A percentile compares a stretch with the other conserved stretches of the same genome.
Conservation (phyloP, 345 rosid species). For the Erodium maritimum region DNA sequence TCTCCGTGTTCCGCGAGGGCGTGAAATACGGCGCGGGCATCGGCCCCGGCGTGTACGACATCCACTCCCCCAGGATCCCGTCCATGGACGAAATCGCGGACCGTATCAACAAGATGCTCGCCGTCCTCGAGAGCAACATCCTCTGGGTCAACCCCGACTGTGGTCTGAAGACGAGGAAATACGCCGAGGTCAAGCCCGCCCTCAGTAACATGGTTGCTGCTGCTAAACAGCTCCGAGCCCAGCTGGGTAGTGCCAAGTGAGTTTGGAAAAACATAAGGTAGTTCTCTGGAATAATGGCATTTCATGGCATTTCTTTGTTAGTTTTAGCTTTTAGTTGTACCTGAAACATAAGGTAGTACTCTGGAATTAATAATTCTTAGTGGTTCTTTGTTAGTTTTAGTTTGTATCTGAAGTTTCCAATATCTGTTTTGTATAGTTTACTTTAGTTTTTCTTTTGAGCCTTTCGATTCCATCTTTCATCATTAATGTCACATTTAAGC, state of each 20-base stretch:
- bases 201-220: constrained; percentile 83
- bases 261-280: neutral
- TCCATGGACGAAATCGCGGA: constrained; percentile 86
- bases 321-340: too few species aligned
- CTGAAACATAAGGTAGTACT: too few species aligned
- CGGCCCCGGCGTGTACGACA: constrained; percentile 93
- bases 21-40: constrained; percentile 95
- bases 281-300: too few species aligned
- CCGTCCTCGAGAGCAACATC: constrained; percentile 75
- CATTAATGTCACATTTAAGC: too few species aligned
- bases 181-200: constrained; percentile 84
- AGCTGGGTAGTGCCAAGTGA: constrained; percentile 84
- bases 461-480: too few species aligned
- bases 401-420: too few species aligned
- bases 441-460: too few species aligned
- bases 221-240: constrained; percentile 76
- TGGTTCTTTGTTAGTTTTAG: too few species aligned
- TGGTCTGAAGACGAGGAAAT: constrained; percentile 90
- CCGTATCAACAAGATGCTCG: constrained; percentile 92
- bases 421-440: too few species aligned
- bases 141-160: constrained; percentile 99
- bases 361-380: too few species aligned
- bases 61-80: constrained; percentile 97
- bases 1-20: constrained; percentile 95
- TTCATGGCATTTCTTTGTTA: too few species aligned